Evolutionary conservation across 2,329 filamentous ascomycete species (phyloP).

Genomic region (Talaromyces amestolkiae): DNA sequence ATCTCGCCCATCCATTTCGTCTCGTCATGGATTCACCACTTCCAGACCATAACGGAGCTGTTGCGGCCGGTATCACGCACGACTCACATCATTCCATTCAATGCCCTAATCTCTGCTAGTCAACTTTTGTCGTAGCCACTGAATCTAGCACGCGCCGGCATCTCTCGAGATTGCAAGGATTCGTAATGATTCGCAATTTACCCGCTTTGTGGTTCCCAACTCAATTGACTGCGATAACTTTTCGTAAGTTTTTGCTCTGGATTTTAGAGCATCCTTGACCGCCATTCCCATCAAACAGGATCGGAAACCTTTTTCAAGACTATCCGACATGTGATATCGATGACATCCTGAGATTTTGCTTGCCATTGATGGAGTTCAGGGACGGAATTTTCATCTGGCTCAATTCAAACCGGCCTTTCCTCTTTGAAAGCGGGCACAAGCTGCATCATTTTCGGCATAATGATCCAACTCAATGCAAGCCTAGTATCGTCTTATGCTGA

Average conservation of each 20-base stretch:
- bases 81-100: background rate
- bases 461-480: slow-evolving; percentile 13
- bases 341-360: background rate
- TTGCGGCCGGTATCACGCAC: slow-evolving; percentile 4
- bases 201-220: slow-evolving; percentile 17
- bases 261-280: slow-evolving; percentile 13
- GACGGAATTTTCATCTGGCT: background rate
- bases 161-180: slow-evolving; percentile 14
- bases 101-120: background rate
- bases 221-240: background rate
- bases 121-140: slow-evolving; percentile 3
- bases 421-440: slow-evolving; percentile 9
- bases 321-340: slow-evolving; percentile 18
- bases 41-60: slow-evolving; percentile 12
- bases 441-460: slow-evolving; percentile 12
- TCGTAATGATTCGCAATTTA: slow-evolving; percentile 15
- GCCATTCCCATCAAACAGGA: slow-evolving; percentile 15
- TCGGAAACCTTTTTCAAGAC: background rate
- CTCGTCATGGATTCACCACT: background rate
- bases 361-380: background rate
- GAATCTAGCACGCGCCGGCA: slow-evolving; percentile 14
- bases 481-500: slow-evolving; percentile 6
- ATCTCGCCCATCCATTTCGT: slow-evolving; percentile 7
- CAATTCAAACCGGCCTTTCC: background rate
- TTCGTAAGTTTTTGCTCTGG: slow-evolving; percentile 8